Base-by-base conservation (phyloP, 345 rosid genomes). In the Moricandia arvensis region DNA sequence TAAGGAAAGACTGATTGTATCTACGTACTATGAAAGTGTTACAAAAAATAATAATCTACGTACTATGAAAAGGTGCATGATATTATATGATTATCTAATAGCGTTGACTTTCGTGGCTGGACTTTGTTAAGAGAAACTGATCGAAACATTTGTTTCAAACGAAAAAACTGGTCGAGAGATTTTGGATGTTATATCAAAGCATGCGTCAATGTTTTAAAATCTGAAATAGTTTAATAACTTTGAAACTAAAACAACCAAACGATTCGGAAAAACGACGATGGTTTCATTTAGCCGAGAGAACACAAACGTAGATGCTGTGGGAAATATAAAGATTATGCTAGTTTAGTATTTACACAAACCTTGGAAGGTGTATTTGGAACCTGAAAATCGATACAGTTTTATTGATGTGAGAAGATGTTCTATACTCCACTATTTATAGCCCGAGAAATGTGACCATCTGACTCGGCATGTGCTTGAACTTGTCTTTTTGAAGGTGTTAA, bases 381-480 rank as follows among this genome's bases (percentile, higher is more conserved):
- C 62, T 59, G 63, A 4, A 68, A 16, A 55, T 69, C 17, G 55
- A 69, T 49, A 61, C 33, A 68, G 15, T 8, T 60, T 43, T 76
- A 3, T 54, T 75, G 69, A 27, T 68, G 61, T 11, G 37, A 30
- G 30, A 61, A 54, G 33, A 38, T 61, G 74, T 53, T 69, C n/a
- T 69, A 17, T 76, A 54, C 18, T 62, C 6, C 37, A 11, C 75
- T 69, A 69, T 76, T 63, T 76, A 76, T 76, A 76, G 62, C 49
- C 45, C 2, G 38, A 27, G 63, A 43, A 51, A 2, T 16, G 49
- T 29, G 79, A 51, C 63, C 54, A 62, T 33, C 6, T 75, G 21
- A 27, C 63, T 6, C 8, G 69, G 34, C 3, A 24, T 69, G 27
- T 75, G 45, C 69, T 76, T 58, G 13, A 55, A 65, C 16, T 54